Percentiles rank a stretch among this genome's conserved stretches.
Evolutionary conservation across 805 yeast species (phyloP).

Genomic region (Metschnikowia drakensbergensis): DNA sequence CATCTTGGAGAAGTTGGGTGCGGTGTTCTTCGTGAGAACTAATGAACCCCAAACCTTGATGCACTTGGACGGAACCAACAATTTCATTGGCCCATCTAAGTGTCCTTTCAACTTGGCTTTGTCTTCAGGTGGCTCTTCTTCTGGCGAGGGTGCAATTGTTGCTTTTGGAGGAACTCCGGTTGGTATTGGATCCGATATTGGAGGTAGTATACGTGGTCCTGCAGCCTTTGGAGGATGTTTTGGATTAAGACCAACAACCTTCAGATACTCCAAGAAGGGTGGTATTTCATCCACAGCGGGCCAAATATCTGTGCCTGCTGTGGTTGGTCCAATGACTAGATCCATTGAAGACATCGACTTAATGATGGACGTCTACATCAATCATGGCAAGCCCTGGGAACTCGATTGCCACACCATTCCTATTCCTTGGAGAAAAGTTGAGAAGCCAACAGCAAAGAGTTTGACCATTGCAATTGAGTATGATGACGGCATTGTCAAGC

Average conservation of each 20-base stretch:
- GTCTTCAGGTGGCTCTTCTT: constrained; percentile 70
- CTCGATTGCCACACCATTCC: constrained; percentile 46
- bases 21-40: constrained; percentile 61
- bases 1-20: constrained; percentile 50
- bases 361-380: constrained; percentile 60
- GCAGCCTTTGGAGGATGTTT: constrained; percentile 60
- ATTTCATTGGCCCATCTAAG: constrained; percentile 55
- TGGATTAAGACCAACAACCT: constrained; percentile 62
- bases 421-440: constrained; percentile 51
- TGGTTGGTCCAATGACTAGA: constrained; percentile 66
- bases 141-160: constrained; percentile 67
- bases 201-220: constrained; percentile 67
- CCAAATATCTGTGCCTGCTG: constrained; percentile 62
- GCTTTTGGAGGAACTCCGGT: constrained; percentile 57
- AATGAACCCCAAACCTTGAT: constrained; percentile 66
- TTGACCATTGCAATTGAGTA: constrained; percentile 59
- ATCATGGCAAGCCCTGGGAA: constrained; percentile 63
- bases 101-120: constrained; percentile 56
- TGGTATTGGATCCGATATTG: constrained; percentile 69
- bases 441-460: constrained; percentile 33
- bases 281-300: constrained; percentile 57
- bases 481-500: constrained; percentile 63
- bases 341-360: constrained; percentile 63
- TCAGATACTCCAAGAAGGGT: constrained; percentile 43
- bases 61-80: constrained; percentile 63